Evolutionary conservation across 1,284 basidiomycete genomes (phyloP).

Genomic region (Ganoderma sinense): DNA sequence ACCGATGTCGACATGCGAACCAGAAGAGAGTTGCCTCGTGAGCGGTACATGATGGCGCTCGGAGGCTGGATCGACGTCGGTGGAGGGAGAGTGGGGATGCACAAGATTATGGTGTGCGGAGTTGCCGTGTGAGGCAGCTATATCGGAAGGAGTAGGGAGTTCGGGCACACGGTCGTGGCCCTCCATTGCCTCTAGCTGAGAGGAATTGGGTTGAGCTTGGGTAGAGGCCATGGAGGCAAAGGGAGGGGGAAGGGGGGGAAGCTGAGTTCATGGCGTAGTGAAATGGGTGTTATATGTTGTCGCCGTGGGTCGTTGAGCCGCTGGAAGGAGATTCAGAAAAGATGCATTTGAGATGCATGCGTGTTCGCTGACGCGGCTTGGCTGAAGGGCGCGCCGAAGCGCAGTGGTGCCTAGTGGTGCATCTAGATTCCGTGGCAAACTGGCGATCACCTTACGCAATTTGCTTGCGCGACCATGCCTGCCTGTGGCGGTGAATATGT

Average conservation of each 20-base stretch:
- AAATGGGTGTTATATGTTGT: conserved; percentile 1
- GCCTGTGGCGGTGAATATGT: not conserved
- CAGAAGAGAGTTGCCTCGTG: conserved; percentile 7
- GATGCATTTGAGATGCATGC: not conserved
- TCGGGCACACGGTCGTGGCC: conserved; percentile 34
- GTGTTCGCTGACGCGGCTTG: not conserved
- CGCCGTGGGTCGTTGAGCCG: not conserved
- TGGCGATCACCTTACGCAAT: not conserved
- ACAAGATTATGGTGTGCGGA: conserved; percentile 30
- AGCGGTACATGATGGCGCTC: conserved; percentile 5
- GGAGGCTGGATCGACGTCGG: not conserved
- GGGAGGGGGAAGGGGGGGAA: not conserved
- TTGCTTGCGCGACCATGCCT: not conserved
- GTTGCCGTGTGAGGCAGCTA: conserved; percentile 29
- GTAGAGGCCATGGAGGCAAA: conserved; percentile 24
- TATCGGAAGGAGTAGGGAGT: conserved; percentile 29
- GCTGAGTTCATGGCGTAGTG: not conserved
- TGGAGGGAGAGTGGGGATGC: conserved; percentile 5
- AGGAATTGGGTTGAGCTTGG: conserved; percentile 21
- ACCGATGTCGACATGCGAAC: conserved; percentile 32
- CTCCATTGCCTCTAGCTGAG: conserved; percentile 31
- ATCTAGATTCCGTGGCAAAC: not conserved
- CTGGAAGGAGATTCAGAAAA: conserved; percentile 1
- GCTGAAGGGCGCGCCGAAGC: not conserved
- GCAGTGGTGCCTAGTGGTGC: not conserved